Evolutionary conservation across 345 rosid species (phyloP), one percentile per base, ranked within the genome.

Genomic region (Eucalyptus decipiens): DNA sequence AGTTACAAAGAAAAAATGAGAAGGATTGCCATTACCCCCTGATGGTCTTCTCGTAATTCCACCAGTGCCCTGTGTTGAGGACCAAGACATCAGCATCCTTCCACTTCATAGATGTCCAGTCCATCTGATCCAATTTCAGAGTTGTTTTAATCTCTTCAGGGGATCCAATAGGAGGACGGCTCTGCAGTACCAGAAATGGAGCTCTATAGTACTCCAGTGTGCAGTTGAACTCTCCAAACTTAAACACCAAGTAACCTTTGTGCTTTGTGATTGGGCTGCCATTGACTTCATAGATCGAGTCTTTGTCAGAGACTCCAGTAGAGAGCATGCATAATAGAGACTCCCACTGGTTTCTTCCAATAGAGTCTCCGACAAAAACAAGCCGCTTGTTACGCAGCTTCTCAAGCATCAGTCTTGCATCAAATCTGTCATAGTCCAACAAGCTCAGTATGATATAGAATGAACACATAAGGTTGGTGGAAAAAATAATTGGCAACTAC

Each of bases 341-440:
- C 93, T 97, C 99, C 98, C 98, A 97, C 88, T 97, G 99, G 91
- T 97, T 97, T 92, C 99, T 96, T 67, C 99, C 99, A 30, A 97
- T 95, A 3, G 99, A 97, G 89, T 97, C 99, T 13, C 99, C 99
- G 6, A 93, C 98, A 87, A 97, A 97, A 21, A 96, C 99, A 21
- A 97, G 88, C 90, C 99, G 90, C 91, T 94, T 96, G 98, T 96
- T 91, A 89, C 95, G 89, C 86, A 97, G 93, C 30, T 93, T 95
- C 94, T 97, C 98, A 93, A 97, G 90, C 98, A 97, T 94, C 92
- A 93, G n/a, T 91, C 92, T 95, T 11, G 95, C 97, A 92, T 96
- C 93, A 90, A 97, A 97, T 90, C 99, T 97, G 93, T 47, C 23
- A 28, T n/a, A 42, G 80, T 87, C 52, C 56, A 76, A 76, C 30